Conservation (phyloP, 2,329 filamentous ascomycete genomes). For the Sporothrix protearum region DNA sequence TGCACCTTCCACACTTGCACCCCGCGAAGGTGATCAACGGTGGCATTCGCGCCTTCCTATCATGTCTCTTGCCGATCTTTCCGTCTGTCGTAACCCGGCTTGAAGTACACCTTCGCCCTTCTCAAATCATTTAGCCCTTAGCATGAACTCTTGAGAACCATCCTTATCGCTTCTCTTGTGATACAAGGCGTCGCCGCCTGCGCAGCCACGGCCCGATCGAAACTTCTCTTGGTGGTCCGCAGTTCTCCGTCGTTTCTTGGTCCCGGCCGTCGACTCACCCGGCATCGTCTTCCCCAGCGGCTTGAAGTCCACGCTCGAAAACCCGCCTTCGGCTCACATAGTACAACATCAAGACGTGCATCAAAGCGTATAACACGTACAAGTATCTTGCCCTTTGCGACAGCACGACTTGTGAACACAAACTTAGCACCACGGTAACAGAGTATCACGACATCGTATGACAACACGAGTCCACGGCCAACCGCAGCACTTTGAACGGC, state of each 20-base stretch:
- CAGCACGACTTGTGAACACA: neutral
- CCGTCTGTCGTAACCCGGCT: neutral
- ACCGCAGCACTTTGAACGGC: neutral
- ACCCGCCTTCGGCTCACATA: neutral
- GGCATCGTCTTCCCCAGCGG: neutral
- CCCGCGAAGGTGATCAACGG: neutral
- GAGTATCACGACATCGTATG: neutral
- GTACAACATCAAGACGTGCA: neutral
- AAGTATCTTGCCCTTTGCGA: neutral
- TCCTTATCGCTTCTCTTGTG: neutral
- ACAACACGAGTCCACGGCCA: neutral
- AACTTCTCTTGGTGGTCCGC: neutral
- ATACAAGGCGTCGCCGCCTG: neutral
- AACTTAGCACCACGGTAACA: neutral
- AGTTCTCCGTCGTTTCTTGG: neutral
- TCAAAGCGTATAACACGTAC: neutral
- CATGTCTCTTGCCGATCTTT: neutral
- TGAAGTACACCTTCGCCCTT: neutral
- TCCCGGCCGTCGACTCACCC: neutral
- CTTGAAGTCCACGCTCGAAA: neutral
- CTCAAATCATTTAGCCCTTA: neutral
- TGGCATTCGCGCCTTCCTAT: neutral
- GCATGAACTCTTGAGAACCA: neutral
- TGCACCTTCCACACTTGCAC: neutral
- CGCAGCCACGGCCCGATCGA: neutral